These are phyloP conservation scores for Auricularia auricula-judae DNA, from an alignment of 768 basidiomycete genomes.

Conservation along the genomic window DNA sequence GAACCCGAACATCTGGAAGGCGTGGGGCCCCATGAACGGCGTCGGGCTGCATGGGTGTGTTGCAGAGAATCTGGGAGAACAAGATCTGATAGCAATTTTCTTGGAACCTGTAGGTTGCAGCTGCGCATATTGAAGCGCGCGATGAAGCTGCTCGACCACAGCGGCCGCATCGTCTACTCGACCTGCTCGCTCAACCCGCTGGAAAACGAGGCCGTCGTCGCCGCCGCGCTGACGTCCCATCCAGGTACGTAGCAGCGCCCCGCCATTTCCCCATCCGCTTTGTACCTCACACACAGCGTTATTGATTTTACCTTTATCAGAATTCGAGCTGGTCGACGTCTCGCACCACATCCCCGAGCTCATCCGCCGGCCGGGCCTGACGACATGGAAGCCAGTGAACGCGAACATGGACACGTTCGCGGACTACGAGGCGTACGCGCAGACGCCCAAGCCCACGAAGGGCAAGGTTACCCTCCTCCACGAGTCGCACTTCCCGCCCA, in stretches of 20 bases:
- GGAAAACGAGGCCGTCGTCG: conserved; percentile 94
- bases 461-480: conserved; percentile 36
- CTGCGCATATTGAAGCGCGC: conserved; percentile 85
- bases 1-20: conserved; percentile 90
- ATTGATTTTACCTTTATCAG: conserved; percentile 21
- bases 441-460: conserved; percentile 33
- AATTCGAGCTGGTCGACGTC: conserved; percentile 72
- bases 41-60: conserved; percentile 81
- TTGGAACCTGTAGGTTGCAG: conserved; percentile 51
- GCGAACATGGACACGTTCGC: conserved; percentile 28
- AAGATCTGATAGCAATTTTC: no score
- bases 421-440: conserved; percentile 51
- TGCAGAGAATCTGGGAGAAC: not conserved
- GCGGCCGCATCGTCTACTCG: conserved; percentile 93
- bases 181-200: conserved; percentile 96
- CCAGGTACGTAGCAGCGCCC: conserved; percentile 34
- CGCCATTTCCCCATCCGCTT: not conserved
- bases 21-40: conserved; percentile 80
- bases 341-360: conserved; percentile 63
- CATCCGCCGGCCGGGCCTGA: conserved; percentile 63
- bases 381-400: conserved; percentile 61
- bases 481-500: conserved; percentile 68
- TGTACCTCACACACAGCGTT: no score
- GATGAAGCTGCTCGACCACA: conserved; percentile 76
- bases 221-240: conserved; percentile 63